Conservation (phyloP, 2,329 filamentous ascomycete genomes). For the Blastomyces silverae region DNA sequence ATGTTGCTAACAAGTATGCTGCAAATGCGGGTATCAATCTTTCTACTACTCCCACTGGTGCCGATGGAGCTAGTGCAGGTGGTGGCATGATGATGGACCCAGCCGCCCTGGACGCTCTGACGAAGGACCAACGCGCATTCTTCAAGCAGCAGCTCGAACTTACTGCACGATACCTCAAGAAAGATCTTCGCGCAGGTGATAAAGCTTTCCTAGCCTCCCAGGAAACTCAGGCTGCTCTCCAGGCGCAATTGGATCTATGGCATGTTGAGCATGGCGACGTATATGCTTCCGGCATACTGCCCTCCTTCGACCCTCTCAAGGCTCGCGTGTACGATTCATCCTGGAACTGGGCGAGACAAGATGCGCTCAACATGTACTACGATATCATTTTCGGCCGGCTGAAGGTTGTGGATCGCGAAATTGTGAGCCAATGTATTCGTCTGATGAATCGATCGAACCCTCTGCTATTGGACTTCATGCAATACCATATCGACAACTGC, state of each 20-base stretch:
- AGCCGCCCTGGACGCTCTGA: constrained; percentile 89
- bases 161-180: constrained; percentile 90
- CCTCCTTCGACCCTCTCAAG: constrained; percentile 87
- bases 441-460: constrained; percentile 99
- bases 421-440: constrained; percentile 95
- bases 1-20: constrained; percentile 84
- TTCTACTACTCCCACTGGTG: constrained; percentile 62
- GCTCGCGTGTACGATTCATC: constrained; percentile 95
- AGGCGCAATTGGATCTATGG: constrained; percentile 93
- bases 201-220: constrained; percentile 82
- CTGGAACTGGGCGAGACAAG: constrained; percentile 98
- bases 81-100: constrained; percentile 99
- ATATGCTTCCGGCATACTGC: constrained; percentile 90
- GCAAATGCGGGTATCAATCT: constrained; percentile 74
- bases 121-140: constrained; percentile 88
- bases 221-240: constrained; percentile 77
- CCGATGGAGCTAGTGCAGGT: constrained; percentile 62
- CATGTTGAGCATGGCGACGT: constrained; percentile 91
- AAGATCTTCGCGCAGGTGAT: constrained; percentile 93
- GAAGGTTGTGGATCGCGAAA: constrained; percentile 89
- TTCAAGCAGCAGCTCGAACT: constrained; percentile 99
- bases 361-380: constrained; percentile 97
- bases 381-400: constrained; percentile 97
- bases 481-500: constrained; percentile 99
- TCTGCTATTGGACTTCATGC: constrained; percentile 95